Evolutionary conservation across 225 moss, liverwort and hornwort species (phyloP), one percentile per base, ranked within the genome.

Genomic region (Polytrichum formosum): DNA sequence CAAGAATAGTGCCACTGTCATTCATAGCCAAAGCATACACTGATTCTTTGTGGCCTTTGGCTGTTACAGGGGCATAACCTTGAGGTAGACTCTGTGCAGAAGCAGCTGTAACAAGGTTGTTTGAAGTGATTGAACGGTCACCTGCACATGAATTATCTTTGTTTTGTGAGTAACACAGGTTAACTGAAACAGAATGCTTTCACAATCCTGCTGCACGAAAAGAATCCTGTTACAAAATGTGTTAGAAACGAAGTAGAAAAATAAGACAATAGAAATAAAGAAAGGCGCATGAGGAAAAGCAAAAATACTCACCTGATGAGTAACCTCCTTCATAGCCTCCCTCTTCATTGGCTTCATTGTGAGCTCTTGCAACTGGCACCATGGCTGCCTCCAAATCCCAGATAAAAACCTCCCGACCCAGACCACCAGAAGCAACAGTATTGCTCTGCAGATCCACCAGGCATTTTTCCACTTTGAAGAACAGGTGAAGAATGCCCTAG

Each of bases 321-420:
- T 81, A 90, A 67, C 72, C 81, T 25, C 82, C 90, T 58, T 95
- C 95, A n/a, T 66, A 72, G 53, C 76, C 75, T 27, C 88, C 82
- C 75, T 92, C 92, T 62, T 92, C 92, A 46, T 75, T 81, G 18
- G 81, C 87, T 72, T 90, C 95, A 75, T 86, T 90, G 56, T 83
- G 79, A 53, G 92, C 95, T 76, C 87, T 73, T 61, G 87, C 85
- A 64, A 95, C 87, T 5, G 95, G 95, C 61, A 87, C 86, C 90
- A 91, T 92, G 35, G 95, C 95, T 29, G 95, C 95, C 82, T 95
- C 95, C 74, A 95, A 76, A 77, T 95, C 95, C 95, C 95, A 95
- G 72, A 95, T 87, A 61, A 95, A 95, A 63, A 95, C 95, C 80
- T 95, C 95, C 59, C 95, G 88, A 62, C 92, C 92, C 58, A 95